phyloP scores from a whole-genome alignment of 768 basidiomycete species.

The Leccinum variicolor region DNA sequence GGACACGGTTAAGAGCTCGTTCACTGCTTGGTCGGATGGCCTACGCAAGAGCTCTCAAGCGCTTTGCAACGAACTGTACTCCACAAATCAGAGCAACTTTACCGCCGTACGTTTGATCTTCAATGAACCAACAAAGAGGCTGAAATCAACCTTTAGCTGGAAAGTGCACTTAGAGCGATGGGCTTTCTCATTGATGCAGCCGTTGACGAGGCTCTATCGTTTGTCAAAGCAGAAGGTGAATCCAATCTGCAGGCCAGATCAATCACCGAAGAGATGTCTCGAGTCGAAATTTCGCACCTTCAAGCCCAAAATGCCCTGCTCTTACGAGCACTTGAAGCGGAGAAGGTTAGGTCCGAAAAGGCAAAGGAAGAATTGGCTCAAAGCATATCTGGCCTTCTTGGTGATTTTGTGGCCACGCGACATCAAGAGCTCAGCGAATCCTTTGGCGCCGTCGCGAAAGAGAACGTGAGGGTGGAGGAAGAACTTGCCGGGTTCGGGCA shows the following conservation, averaged over 20 bases:
- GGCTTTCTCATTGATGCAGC: slow-evolving; percentile 58
- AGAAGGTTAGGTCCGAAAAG: slow-evolving; percentile 62
- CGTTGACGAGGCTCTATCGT: slow-evolving; percentile 53
- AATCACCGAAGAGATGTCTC: slow-evolving; percentile 44
- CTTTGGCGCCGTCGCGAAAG: slow-evolving; percentile 48
- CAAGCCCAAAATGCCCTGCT: slow-evolving; percentile 70
- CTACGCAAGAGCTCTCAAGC: slow-evolving; percentile 47
- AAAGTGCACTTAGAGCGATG: slow-evolving; percentile 57
- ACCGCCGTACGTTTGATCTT: slow-evolving; percentile 34
- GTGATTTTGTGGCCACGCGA: slow-evolving; percentile 64
- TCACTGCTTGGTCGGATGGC: slow-evolving; percentile 52
- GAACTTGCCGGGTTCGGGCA: slow-evolving; percentile 45
- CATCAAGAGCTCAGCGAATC: slow-evolving; percentile 63
- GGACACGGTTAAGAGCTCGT: slow-evolving; percentile 49
- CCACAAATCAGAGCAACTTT: slow-evolving; percentile 43
- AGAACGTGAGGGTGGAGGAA: slow-evolving; percentile 54
- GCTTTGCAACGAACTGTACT: slow-evolving; percentile 46
- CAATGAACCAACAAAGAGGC: not conserved
- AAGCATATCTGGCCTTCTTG: slow-evolving; percentile 68
- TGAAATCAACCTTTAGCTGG: slow-evolving; percentile 36
- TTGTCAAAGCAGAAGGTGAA: slow-evolving; percentile 53
- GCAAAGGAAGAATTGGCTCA: slow-evolving; percentile 74
- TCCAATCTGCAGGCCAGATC: slow-evolving; percentile 47
- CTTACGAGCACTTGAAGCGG: slow-evolving; percentile 55
- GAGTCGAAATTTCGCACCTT: slow-evolving; percentile 56